phyloP scores from a whole-genome alignment of 371 early-diverging fungal genomes.

The Zychaea mexicana region DNA sequence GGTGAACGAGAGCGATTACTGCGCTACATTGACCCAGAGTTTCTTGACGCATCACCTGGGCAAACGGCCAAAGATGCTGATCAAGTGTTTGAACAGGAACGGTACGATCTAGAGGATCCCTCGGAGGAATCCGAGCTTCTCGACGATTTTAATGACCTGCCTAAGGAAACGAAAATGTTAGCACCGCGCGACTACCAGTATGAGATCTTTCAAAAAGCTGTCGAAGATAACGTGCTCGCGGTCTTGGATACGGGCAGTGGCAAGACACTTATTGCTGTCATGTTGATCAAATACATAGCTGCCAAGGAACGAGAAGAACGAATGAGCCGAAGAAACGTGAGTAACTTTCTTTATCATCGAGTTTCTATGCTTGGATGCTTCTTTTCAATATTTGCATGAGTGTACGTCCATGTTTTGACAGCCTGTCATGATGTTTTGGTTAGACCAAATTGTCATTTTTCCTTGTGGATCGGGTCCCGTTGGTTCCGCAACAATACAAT shows the following conservation, averaged over 20 bases:
- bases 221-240: conserved; percentile 75
- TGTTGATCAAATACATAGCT: conserved; percentile 80
- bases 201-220: conserved; percentile 71
- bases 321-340: conserved; percentile 37
- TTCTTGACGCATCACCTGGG: conserved; percentile 30
- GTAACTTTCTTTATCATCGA: background rate
- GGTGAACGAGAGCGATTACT: conserved; percentile 14
- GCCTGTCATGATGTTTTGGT: background rate
- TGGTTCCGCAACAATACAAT: conserved; percentile 83
- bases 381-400: background rate
- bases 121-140: conserved; percentile 15
- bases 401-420: background rate
- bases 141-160: conserved; percentile 10
- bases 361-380: background rate
- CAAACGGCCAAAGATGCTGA: conserved; percentile 15
- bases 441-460: conserved; percentile 69
- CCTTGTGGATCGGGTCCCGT: conserved; percentile 84
- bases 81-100: conserved; percentile 30
- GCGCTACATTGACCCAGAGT: conserved; percentile 41
- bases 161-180: conserved; percentile 9
- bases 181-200: conserved; percentile 81
- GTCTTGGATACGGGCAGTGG: conserved; percentile 93
- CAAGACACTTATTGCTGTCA: conserved; percentile 88
- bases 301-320: conserved; percentile 35
- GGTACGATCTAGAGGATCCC: conserved; percentile 21